A percentile compares a stretch with the other conserved stretches of the same genome.
Conservation (phyloP, 345 rosid species). For the Hypericum androsaemum region DNA sequence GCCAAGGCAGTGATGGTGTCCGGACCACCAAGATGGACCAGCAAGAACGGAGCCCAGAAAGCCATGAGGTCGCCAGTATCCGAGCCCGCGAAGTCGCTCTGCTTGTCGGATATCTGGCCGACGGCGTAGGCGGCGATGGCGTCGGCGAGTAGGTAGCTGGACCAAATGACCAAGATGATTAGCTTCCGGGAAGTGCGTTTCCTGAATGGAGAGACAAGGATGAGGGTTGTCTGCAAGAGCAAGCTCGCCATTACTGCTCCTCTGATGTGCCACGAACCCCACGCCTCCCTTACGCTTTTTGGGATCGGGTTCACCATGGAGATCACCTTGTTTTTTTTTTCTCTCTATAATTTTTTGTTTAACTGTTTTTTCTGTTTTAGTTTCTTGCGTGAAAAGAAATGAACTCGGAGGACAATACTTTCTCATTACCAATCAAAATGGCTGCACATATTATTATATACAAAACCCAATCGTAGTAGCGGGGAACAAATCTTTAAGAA, state of each 20-base stretch:
- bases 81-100: background rate
- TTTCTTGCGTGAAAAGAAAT: too few relatives aligned
- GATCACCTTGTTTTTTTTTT: too few relatives aligned
- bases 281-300: slow-evolving; percentile 12
- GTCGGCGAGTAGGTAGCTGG: slow-evolving; percentile 50
- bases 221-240: slow-evolving; percentile 38
- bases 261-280: slow-evolving; percentile 52
- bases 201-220: slow-evolving; percentile 39
- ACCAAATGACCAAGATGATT: slow-evolving; percentile 37
- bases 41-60: slow-evolving; percentile 65
- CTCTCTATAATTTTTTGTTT: too few relatives aligned
- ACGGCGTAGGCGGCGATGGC: slow-evolving; percentile 45
- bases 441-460: too few relatives aligned
- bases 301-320: slow-evolving; percentile 32
- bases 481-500: too few relatives aligned
- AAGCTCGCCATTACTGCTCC: slow-evolving; percentile 51
- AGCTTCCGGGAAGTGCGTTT: slow-evolving; percentile 31
- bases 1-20: slow-evolving; percentile 59
- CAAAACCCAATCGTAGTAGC: too few relatives aligned
- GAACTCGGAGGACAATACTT: too few relatives aligned
- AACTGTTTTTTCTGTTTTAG: too few relatives aligned
- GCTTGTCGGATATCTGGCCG: slow-evolving; percentile 46
- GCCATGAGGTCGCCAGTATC: slow-evolving; percentile 32
- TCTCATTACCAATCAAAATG: too few relatives aligned
- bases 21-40: slow-evolving; percentile 59